A percentile compares a stretch with the other conserved stretches of the same genome.
Evolutionary conservation across 1,139 yeast genomes (phyloP).

Genomic region (Protomyces macrosporus): DNA sequence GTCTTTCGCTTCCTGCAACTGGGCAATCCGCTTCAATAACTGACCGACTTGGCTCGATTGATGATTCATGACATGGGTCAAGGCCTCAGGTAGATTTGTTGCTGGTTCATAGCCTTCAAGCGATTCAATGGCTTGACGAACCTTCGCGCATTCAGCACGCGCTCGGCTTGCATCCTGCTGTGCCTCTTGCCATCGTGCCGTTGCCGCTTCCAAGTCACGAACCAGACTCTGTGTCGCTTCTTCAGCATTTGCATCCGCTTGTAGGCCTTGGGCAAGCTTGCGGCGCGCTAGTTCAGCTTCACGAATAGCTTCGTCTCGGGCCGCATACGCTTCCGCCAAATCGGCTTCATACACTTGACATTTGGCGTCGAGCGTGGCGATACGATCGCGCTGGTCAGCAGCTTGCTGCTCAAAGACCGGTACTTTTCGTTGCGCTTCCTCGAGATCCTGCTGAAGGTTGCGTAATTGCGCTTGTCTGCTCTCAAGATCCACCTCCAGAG

Average conservation of each 20-base stretch:
- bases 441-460: slow-evolving; percentile 7
- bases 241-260: neutral
- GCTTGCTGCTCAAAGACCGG: neutral
- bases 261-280: neutral
- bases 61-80: neutral
- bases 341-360: neutral
- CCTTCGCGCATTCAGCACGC: neutral
- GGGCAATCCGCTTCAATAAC: neutral
- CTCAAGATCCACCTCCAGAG: slow-evolving; percentile 1
- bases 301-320: neutral
- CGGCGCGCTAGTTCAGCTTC: neutral
- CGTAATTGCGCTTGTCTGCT: neutral
- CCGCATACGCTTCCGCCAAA: neutral
- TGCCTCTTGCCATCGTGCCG: neutral
- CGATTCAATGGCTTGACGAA: neutral
- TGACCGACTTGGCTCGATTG: neutral
- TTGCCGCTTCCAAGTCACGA: neutral
- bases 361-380: neutral
- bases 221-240: neutral
- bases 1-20: neutral
- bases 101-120: neutral
- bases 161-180: neutral
- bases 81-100: neutral
- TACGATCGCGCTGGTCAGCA: neutral
- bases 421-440: neutral